Evolutionary conservation across 2,329 filamentous ascomycete species (phyloP).

Genomic region (Botrytis tulipae): DNA sequence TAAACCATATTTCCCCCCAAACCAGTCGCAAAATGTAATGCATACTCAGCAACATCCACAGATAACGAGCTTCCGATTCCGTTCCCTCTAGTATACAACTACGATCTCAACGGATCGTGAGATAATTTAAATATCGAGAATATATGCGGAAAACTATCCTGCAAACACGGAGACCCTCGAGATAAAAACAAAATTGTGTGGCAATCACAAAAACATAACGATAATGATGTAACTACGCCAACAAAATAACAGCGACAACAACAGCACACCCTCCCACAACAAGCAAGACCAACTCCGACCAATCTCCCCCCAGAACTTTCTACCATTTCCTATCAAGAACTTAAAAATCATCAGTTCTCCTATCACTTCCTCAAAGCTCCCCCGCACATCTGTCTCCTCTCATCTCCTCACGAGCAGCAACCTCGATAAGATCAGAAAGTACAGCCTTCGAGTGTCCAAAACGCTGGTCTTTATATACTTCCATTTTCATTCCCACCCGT

Average conservation of each 20-base stretch:
- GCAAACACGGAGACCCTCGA: accelerated
- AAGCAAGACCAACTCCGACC: background rate
- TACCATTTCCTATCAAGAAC: too few relatives aligned
- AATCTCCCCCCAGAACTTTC: background rate
- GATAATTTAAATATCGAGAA: accelerated
- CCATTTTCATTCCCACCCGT: too few relatives aligned
- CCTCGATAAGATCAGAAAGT: background rate
- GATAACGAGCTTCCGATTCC: background rate
- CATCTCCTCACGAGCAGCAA: background rate
- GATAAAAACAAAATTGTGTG: background rate
- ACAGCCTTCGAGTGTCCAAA: background rate
- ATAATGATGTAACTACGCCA: background rate
- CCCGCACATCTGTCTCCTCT: background rate
- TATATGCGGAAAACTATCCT: background rate
- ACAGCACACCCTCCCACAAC: background rate
- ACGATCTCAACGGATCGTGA: background rate
- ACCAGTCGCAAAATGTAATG: background rate
- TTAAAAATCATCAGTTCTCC: background rate
- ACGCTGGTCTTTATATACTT: background rate
- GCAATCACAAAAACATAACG: too few relatives aligned
- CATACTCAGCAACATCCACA: background rate
- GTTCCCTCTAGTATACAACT: background rate
- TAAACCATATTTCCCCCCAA: background rate
- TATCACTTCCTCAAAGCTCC: background rate
- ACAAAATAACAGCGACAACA: background rate